Base-by-base conservation (phyloP, 768 basidiomycete species). In the Suillus placidus region DNA sequence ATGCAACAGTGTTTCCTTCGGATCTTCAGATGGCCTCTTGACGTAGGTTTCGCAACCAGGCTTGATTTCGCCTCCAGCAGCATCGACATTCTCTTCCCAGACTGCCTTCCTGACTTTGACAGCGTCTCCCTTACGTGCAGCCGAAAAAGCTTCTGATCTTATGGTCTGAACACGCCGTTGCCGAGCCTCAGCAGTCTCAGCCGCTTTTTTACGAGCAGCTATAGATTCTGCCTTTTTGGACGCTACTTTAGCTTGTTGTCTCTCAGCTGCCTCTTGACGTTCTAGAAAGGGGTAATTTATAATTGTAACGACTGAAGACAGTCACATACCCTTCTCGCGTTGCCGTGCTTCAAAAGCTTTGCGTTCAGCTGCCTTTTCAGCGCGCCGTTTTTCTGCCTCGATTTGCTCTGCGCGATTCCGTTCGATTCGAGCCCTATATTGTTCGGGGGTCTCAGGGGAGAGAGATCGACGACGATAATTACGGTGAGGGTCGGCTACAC, bases 71-170 rank as follows among this genome's bases (percentile, higher is more conserved):
- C 89, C 88, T 57, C 91, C 91, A 10, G 86, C 81, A 47, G 89
- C 87, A 74, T 92, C 90, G 64, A 93, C 88, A 38, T 78, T 76
- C 54, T 89, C 83, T 77, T 91, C 90, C 84, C 85, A 91, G 26
- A 92, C 76, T 35, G 86, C 87, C 68, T 85, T 84, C 78, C 85
- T 87, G 61, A 92, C 91, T 58, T 76, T 76, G 9, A 76, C 82
- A 20, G 75, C 70, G 42, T 90, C 80, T 13, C 85, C 83, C 18
- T 77, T 73, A 20, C 90, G 85, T 56, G 90, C 89, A 32, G 90
- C 89, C 18, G 82, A 78, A 74, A 94, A 93, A 35, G 87, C 82
- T 38, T 79, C 80, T 18, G 89, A 89, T 62, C 92, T 86, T 54
- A 79, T 78, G 35, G 71, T 75, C 71, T 93, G 92, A 37, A 80